Evolutionary conservation across 495 filamentous ascomycete species (phyloP).

Genomic region (Tetracladium setigerum): DNA sequence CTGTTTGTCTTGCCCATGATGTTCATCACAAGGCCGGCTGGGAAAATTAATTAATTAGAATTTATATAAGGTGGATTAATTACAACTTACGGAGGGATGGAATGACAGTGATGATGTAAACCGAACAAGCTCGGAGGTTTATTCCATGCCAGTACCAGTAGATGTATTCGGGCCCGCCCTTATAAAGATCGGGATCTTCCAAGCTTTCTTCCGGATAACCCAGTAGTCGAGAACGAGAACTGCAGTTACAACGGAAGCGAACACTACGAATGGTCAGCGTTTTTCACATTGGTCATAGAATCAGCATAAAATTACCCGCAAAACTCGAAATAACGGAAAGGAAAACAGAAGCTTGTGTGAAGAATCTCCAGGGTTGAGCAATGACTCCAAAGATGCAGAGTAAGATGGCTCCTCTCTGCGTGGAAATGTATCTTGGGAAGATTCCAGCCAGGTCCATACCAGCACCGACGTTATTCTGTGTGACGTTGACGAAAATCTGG

Average conservation of each 20-base stretch:
- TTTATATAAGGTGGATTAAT: background rate
- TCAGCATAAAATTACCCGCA: constrained; percentile 6
- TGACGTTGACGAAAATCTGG: constrained; percentile 22
- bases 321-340: constrained; percentile 40
- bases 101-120: constrained; percentile 8
- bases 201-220: constrained; percentile 6
- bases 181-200: constrained; percentile 16
- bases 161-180: constrained; percentile 10
- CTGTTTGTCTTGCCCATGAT: constrained; percentile 4
- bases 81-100: constrained; percentile 10
- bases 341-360: constrained; percentile 38
- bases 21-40: constrained; percentile 5
- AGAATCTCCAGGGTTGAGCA: constrained; percentile 40
- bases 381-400: constrained; percentile 32
- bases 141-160: constrained; percentile 18
- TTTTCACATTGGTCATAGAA: background rate
- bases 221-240: constrained; percentile 15
- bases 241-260: background rate
- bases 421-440: constrained; percentile 38
- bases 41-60: background rate
- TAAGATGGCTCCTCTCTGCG: constrained; percentile 33
- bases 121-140: constrained; percentile 11
- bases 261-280: constrained; percentile 1
- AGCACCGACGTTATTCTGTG: constrained; percentile 13
- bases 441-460: constrained; percentile 37